phyloP scores from a whole-genome alignment of 176 grass and related monocot genomes.

The Aegilops longissima region DNA sequence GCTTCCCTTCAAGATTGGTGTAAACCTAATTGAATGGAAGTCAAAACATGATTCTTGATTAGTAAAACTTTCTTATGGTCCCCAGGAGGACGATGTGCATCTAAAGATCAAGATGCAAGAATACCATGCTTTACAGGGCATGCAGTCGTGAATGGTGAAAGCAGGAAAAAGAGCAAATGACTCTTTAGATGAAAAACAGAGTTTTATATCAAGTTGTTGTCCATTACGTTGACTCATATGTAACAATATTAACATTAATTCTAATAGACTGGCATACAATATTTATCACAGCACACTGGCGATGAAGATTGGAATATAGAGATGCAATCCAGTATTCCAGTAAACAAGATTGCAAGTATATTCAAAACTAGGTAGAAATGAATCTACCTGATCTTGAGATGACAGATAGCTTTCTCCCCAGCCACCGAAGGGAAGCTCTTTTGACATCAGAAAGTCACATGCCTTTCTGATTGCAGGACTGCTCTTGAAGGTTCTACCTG shows the following conservation, averaged over 20 bases:
- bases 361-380: conserved; percentile 9
- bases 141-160: neutral
- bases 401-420: conserved; percentile 99
- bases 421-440: conserved; percentile 81
- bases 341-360: conserved; percentile 12
- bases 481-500: conserved; percentile 73
- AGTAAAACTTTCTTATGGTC: neutral
- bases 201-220: neutral
- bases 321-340: neutral
- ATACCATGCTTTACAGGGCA: neutral
- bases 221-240: neutral
- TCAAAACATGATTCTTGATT: neutral
- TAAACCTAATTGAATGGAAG: conserved; percentile 68
- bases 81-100: neutral
- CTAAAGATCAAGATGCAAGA: neutral
- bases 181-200: too few relatives aligned
- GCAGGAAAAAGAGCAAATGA: too few relatives aligned
- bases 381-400: conserved; percentile 81
- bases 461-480: conserved; percentile 72
- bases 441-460: conserved; percentile 84
- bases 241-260: neutral
- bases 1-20: conserved; percentile 76
- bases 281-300: neutral
- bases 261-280: neutral
- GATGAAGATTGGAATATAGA: conserved; percentile 1